A percentile compares a stretch with the other conserved stretches of the same genome.
These are phyloP conservation scores for Fusarium pseudocircinatum DNA, from an alignment of 2,329 filamentous ascomycete species.

Conservation along the genomic window DNA sequence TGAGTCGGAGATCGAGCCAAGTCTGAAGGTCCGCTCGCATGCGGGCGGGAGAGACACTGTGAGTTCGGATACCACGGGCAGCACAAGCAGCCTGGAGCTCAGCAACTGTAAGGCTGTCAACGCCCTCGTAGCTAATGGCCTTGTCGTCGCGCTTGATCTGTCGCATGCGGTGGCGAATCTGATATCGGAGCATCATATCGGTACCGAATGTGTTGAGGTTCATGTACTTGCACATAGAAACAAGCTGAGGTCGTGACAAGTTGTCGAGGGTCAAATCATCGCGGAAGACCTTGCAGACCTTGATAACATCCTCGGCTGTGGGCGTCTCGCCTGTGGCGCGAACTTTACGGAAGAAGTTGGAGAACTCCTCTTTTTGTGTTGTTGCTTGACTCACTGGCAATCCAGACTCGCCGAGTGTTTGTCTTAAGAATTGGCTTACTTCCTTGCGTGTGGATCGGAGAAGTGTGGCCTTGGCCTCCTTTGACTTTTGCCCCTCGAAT, in stretches of 20 bases:
- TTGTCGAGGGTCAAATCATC: slow-evolving; percentile 98
- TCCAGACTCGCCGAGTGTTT: slow-evolving; percentile 92
- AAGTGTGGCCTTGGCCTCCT: slow-evolving; percentile 85
- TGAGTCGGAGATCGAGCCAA: slow-evolving; percentile 93
- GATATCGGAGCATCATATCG: slow-evolving; percentile 97
- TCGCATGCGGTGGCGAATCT: slow-evolving; percentile 96
- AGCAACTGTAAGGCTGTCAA: slow-evolving; percentile 90
- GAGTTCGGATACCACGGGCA: slow-evolving; percentile 89
- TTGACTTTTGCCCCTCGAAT: slow-evolving; percentile 90
- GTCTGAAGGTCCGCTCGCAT: slow-evolving; percentile 90
- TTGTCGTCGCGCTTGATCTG: slow-evolving; percentile 99
- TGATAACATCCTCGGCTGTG: slow-evolving; percentile 91
- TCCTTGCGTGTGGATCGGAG: slow-evolving; percentile 90
- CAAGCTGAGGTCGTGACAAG: slow-evolving; percentile 90
- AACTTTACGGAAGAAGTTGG: slow-evolving; percentile 97
- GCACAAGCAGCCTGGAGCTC: slow-evolving; percentile 94
- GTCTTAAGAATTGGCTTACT: slow-evolving; percentile 88
- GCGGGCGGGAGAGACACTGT: slow-evolving; percentile 87
- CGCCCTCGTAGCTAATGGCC: slow-evolving; percentile 92
- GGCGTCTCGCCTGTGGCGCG: slow-evolving; percentile 90
- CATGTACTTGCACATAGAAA: slow-evolving; percentile 98
- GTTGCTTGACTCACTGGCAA: slow-evolving; percentile 85
- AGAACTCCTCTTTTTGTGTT: slow-evolving; percentile 91
- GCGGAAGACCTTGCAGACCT: slow-evolving; percentile 98
- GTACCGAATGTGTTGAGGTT: slow-evolving; percentile 97